A percentile compares a stretch with the other conserved stretches of the same genome.
Conservation (phyloP, 345 rosid genomes). For the Eucalyptus urophylla region DNA sequence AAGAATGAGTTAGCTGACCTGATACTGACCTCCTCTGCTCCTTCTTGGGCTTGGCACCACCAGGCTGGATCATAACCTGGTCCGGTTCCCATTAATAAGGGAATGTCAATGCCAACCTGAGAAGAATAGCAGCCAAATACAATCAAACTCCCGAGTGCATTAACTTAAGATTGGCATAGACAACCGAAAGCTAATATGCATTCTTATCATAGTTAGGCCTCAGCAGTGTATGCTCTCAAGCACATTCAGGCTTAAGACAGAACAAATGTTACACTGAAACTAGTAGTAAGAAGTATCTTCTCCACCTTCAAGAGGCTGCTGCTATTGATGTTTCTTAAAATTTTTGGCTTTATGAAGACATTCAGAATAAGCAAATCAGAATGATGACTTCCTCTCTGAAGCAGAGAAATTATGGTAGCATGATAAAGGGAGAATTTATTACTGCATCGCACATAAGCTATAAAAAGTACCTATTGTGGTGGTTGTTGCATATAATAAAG, state of each 20-base stretch:
- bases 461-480: neutral
- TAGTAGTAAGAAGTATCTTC: neutral
- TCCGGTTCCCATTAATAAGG: neutral
- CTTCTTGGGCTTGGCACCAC: neutral
- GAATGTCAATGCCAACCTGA: neutral
- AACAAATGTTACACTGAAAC: neutral
- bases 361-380: neutral
- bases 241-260: neutral
- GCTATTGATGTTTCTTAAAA: neutral
- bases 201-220: neutral
- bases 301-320: neutral
- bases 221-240: neutral
- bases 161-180: neutral
- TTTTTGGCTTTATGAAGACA: neutral
- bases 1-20: neutral
- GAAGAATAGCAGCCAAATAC: neutral
- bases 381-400: neutral
- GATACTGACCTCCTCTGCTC: neutral
- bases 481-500: neutral
- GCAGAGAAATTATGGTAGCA: neutral
- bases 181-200: neutral
- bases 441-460: neutral
- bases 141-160: neutral
- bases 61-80: neutral
- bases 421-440: neutral